Conservation (phyloP, 1,284 basidiomycete genomes). For the Apiotrichum laibachii region DNA sequence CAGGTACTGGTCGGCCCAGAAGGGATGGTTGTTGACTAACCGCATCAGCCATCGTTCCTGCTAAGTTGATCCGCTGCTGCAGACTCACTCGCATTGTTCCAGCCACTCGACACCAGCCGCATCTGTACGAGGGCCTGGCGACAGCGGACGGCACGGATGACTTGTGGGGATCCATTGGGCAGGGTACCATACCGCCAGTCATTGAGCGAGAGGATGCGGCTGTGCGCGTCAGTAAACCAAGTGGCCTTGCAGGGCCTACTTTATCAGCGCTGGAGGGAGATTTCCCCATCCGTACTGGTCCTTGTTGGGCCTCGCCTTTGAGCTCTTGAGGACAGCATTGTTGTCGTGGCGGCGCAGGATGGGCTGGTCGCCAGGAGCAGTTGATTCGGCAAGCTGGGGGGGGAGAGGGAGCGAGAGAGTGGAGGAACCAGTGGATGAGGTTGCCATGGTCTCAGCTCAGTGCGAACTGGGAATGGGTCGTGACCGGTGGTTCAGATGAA, state of each 20-base stretch:
- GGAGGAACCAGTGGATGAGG: no score
- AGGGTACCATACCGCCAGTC: no score
- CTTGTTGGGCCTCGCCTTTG: slow-evolving; percentile 22
- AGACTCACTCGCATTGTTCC: slow-evolving; percentile 28
- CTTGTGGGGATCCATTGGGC: not conserved
- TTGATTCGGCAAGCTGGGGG: not conserved
- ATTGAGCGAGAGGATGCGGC: slow-evolving; percentile 4
- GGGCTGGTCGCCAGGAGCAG: not conserved
- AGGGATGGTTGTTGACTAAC: slow-evolving; percentile 33
- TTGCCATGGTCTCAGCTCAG: not conserved
- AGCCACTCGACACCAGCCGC: slow-evolving; percentile 26
- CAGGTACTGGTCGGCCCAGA: slow-evolving; percentile 26
- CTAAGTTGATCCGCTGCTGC: not conserved
- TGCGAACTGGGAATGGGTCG: not conserved
- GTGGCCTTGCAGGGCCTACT: slow-evolving; percentile 2
- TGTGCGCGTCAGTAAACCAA: not conserved
- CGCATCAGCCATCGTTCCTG: not conserved
- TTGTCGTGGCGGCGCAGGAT: slow-evolving; percentile 4
- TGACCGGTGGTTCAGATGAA: not conserved
- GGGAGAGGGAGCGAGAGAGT: no score
- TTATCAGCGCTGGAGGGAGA: slow-evolving; percentile 11
- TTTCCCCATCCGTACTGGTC: slow-evolving; percentile 23
- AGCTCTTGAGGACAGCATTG: slow-evolving; percentile 22
- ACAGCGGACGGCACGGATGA: slow-evolving; percentile 8
- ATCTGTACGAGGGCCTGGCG: slow-evolving; percentile 19